These are phyloP conservation scores for Spirogloea muscicola DNA, from an alignment of 139 green algal species.

Conservation along the genomic window DNA sequence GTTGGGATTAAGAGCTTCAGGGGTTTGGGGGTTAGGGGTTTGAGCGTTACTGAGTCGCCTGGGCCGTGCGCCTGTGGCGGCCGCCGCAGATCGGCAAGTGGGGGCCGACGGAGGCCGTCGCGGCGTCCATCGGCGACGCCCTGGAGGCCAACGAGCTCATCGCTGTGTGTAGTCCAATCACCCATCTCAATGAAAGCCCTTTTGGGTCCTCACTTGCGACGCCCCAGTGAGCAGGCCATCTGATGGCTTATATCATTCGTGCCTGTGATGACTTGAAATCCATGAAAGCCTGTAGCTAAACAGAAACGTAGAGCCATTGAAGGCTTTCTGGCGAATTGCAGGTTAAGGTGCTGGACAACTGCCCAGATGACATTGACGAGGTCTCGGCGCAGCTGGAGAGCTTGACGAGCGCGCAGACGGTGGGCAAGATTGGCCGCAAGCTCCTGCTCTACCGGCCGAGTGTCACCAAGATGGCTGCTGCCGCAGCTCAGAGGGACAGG, in stretches of 20 bases:
- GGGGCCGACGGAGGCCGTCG: background rate
- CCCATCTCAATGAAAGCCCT: too few relatives aligned
- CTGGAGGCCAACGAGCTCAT: constrained; percentile 31
- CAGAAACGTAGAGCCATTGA: too few relatives aligned
- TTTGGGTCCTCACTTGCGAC: too few relatives aligned
- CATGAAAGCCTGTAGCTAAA: too few relatives aligned
- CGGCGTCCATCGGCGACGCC: constrained; percentile 5
- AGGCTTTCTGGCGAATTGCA: constrained; percentile 1
- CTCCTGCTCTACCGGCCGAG: constrained; percentile 28
- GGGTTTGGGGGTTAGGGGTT: constrained; percentile 1
- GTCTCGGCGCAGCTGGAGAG: constrained; percentile 10
- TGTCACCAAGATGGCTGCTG: constrained; percentile 15
- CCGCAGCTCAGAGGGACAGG: too few relatives aligned
- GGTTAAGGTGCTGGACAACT: constrained; percentile 32
- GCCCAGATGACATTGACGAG: background rate
- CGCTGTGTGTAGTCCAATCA: constrained; percentile 21
- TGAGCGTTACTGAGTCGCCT: background rate
- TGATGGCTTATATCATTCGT: too few relatives aligned
- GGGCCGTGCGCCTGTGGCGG: background rate
- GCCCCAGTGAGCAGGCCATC: too few relatives aligned
- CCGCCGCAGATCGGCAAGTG: constrained; percentile 20
- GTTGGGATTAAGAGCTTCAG: background rate
- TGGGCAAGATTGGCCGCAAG: constrained; percentile 6
- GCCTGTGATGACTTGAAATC: too few relatives aligned
- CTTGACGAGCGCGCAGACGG: constrained; percentile 6